A percentile compares a stretch with the other conserved stretches of the same genome.
These are phyloP conservation scores for Pyrenochaeta sp. DNA, from an alignment of 2,329 filamentous ascomycete genomes.

Conservation along the genomic window DNA sequence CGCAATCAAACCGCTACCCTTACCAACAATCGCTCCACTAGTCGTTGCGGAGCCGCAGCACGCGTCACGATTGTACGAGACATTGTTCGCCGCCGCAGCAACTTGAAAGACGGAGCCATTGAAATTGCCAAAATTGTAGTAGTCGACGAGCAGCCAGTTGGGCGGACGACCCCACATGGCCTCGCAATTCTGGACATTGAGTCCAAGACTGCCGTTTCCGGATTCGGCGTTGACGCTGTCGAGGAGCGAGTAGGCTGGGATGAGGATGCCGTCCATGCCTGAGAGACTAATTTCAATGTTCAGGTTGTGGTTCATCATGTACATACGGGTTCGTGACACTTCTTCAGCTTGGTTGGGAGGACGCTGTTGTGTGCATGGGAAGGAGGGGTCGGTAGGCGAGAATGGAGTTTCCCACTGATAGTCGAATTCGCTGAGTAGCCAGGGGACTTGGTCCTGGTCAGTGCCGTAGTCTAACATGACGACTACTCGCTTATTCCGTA, in stretches of 20 bases:
- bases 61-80: conserved; percentile 26
- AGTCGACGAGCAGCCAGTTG: conserved; percentile 49
- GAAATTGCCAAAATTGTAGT: conserved; percentile 46
- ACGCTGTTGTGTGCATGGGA: conserved; percentile 81
- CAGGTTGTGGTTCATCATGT: conserved; percentile 90
- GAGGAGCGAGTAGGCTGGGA: conserved; percentile 41
- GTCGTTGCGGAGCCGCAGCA: conserved; percentile 30
- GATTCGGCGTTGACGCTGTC: conserved; percentile 39
- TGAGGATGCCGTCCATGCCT: conserved; percentile 53
- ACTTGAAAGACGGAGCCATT: conserved; percentile 48
- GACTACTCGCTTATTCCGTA: conserved; percentile 41
- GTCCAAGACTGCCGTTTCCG: conserved; percentile 38
- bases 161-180: conserved; percentile 43
- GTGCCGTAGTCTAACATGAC: conserved; percentile 58
- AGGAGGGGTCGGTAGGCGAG: conserved; percentile 71
- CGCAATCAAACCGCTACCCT: no score
- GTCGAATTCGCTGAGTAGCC: conserved; percentile 85
- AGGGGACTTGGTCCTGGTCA: conserved; percentile 79
- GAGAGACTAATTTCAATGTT: conserved; percentile 65
- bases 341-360: conserved; percentile 70
- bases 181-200: conserved; percentile 36
- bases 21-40: not conserved
- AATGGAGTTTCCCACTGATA: conserved; percentile 94
- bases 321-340: conserved; percentile 69
- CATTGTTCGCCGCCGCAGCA: conserved; percentile 61